Base-by-base conservation (phyloP, 2,329 filamentous ascomycete genomes). In the Calonectria honghensis region DNA sequence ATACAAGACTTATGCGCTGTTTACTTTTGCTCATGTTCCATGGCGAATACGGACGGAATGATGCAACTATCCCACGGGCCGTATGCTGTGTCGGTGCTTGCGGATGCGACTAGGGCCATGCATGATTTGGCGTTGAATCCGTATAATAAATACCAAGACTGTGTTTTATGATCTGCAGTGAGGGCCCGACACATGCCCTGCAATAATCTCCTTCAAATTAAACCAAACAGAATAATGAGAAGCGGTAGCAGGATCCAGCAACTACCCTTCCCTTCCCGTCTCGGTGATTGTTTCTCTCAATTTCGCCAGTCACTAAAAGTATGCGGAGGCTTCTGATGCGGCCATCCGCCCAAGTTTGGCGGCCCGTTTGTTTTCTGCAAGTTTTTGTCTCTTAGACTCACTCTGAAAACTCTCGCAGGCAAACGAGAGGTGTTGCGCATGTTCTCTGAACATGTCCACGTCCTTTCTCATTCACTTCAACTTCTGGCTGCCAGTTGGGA, bases 381-480 rank as follows among this genome's bases (percentile, higher is more conserved):
- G 57, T 41, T 63, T 29, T 18, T 29, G 10, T 59, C 35, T 16
- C 27, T 31, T 29, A 11, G 45, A 73, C 37, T 41, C 70, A 29
- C 48, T 3, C 35, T 41, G 16, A 63, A 41, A 63, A 41, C 57
- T 35, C 37, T 35, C 32, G 20, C n/a, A 41, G 14, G 35, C 57
- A 41, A 39, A 63, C 35, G 37, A 61, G 20, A 27, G 32, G 35
- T 54, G n/a, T 27, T n/a, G 35, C 54, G 32, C 32, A 9, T 24
- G n/a, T 24, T 61, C 57, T 16, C 20, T 16, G 16, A 4, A 27
- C 24, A 24, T 11, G 57, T 24, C 16, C n/a, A 37, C 32, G 4
- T 10, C 32, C 29, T 18, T 18, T 67, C 67, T 54, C 29, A 64
- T 69, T 69, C 72, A 72, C 41, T 27, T 70, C 63, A 50, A 71